Conservation (phyloP, 306 rosid genomes). For the Cajanus cajan region DNA sequence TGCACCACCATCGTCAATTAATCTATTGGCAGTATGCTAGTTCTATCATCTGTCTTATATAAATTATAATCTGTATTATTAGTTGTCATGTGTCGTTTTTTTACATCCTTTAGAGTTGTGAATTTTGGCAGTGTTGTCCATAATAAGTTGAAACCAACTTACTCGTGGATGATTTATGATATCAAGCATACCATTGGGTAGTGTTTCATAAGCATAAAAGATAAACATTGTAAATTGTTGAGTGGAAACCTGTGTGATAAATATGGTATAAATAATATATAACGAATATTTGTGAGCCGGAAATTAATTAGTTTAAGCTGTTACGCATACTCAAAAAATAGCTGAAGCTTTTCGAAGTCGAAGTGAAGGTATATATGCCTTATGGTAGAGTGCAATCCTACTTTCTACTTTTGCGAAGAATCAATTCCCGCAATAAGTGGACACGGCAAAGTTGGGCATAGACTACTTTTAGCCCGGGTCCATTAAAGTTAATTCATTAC, state of each 20-base stretch:
- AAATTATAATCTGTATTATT: not conserved
- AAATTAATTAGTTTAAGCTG: not conserved
- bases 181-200: not conserved
- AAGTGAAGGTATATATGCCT: not conserved
- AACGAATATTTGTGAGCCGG: not conserved
- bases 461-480: not conserved
- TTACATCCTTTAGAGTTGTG: not conserved
- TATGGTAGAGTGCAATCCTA: not conserved
- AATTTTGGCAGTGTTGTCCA: not conserved
- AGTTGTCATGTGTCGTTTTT: not conserved
- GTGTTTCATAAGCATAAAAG: not conserved
- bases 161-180: not conserved
- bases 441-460: not conserved
- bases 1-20: not conserved
- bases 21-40: not conserved
- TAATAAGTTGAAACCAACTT: not conserved
- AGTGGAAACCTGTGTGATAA: not conserved
- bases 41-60: not conserved
- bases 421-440: conserved; percentile 33
- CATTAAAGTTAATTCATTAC: not conserved
- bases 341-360: not conserved
- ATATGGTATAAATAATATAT: not conserved
- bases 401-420: conserved; percentile 7
- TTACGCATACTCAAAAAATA: not conserved
- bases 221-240: not conserved